Base-by-base conservation (phyloP, 2,329 filamentous ascomycete species). In the Ilyonectria mors-panacis region DNA sequence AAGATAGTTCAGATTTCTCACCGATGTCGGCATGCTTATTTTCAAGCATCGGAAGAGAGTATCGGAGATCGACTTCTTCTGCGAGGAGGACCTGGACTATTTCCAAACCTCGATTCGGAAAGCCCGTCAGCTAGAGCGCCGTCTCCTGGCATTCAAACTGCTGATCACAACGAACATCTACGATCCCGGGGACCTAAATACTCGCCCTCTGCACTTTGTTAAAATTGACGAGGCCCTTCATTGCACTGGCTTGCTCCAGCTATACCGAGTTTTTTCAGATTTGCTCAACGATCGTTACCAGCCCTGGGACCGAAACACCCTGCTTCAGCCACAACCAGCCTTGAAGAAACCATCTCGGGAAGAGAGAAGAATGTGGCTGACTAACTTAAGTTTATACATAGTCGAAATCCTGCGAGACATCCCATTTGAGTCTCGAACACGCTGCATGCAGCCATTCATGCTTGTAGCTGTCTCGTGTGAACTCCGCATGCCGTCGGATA, bases 251-350 rank as follows among this genome's bases (percentile, higher is more conserved):
- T 53, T 73, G 0, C 12, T 75, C 0, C 73, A 75, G 13, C 47
- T 75, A 0, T 75, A 75, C 28, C 68, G 68, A n/a, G 69, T 75
- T 4, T 74, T 75, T 33, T 69, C 73, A 4, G 73, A 75, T 42
- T 39, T 75, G 3, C 66, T 74, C 1, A 64, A 47, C 8, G 63
- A 71, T 19, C 72, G 73, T 0, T 73, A 70, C 12, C 54, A 61
- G 2, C 72, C 65, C 0, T 71, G 68, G 69, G 42, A 61, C 35
- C 60, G 63, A 2, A 60, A 71, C 4, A 9, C 59, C 0, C 15
- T 74, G 19, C 54, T 70, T 3, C 35, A n/a, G 0, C 54, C 61
- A 3, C 53, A 19, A 1, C 56, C 70, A 1, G 45, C 65, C 0
- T 23, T 37, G 1, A 62, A 54, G 28, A 45, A 23, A 1, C 72